Conservation (phyloP, 306 rosid genomes). For the Vigna unguiculata region DNA sequence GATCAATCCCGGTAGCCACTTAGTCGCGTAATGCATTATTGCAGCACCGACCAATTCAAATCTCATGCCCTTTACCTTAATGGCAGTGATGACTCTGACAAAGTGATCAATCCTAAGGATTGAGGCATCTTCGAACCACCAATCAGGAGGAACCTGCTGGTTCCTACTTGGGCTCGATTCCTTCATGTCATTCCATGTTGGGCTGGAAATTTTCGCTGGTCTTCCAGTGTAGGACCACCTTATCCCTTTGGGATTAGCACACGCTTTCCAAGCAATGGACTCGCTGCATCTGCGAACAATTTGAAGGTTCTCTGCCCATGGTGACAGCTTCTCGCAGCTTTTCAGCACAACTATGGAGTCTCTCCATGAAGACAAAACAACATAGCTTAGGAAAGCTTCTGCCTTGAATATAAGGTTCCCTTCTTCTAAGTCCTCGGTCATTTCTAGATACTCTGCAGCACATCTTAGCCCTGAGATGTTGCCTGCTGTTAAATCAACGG, state of each 20-base stretch:
- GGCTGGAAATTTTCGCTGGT: conserved; percentile 68
- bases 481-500: conserved; percentile 94
- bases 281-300: conserved; percentile 94
- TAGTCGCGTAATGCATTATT: conserved; percentile 79
- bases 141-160: conserved; percentile 88
- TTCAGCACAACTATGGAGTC: conserved; percentile 93
- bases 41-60: conserved; percentile 84
- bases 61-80: conserved; percentile 94
- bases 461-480: conserved; percentile 96
- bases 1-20: conserved; percentile 84
- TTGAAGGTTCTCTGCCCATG: conserved; percentile 97
- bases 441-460: conserved; percentile 93
- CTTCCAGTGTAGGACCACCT: conserved; percentile 92
- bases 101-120: conserved; percentile 94
- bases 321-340: conserved; percentile 93
- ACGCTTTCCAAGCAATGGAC: conserved; percentile 98
- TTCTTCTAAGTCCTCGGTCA: conserved; percentile 98
- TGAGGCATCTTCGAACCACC: conserved; percentile 99
- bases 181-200: conserved; percentile 80
- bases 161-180: conserved; percentile 86
- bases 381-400: conserved; percentile 97
- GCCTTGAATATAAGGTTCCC: conserved; percentile 97
- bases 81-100: conserved; percentile 92
- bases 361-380: conserved; percentile 94
- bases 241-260: conserved; percentile 97